Conservation (phyloP, 2,329 filamentous ascomycete genomes). For the Talaromyces sp. region DNA sequence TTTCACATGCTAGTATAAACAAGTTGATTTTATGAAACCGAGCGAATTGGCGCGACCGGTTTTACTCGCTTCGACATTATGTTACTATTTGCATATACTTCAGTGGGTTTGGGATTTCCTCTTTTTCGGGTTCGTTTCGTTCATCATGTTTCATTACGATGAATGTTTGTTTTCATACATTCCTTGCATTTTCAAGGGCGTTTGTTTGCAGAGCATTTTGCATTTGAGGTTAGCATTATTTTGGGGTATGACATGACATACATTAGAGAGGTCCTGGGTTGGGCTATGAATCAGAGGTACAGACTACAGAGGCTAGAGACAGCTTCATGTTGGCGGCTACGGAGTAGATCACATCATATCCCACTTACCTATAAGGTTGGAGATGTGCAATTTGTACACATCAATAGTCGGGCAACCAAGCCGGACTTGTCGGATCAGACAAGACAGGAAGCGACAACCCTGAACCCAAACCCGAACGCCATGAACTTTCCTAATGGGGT, state of each 20-base stretch:
- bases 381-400: neutral
- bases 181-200: constrained; percentile 11
- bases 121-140: neutral
- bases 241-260: neutral
- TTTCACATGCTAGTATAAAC: neutral
- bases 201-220: constrained; percentile 1
- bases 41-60: neutral
- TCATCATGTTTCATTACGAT: neutral
- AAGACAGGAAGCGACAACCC: neutral
- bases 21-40: neutral
- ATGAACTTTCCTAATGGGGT: neutral
- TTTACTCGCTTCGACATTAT: neutral
- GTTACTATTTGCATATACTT: constrained; percentile 5
- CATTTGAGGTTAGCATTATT: constrained; percentile 10
- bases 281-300: neutral
- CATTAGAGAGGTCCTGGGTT: neutral
- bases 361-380: neutral
- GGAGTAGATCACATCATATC: neutral
- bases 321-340: neutral
- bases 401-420: neutral
- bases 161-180: neutral
- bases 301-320: neutral
- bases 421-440: neutral
- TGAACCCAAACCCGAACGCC: neutral
- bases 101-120: neutral